Evolutionary conservation across 1,139 yeast genomes (phyloP), one percentile per base, ranked within the genome.

Genomic region (Hemisphaericaspora lyxosophila): DNA sequence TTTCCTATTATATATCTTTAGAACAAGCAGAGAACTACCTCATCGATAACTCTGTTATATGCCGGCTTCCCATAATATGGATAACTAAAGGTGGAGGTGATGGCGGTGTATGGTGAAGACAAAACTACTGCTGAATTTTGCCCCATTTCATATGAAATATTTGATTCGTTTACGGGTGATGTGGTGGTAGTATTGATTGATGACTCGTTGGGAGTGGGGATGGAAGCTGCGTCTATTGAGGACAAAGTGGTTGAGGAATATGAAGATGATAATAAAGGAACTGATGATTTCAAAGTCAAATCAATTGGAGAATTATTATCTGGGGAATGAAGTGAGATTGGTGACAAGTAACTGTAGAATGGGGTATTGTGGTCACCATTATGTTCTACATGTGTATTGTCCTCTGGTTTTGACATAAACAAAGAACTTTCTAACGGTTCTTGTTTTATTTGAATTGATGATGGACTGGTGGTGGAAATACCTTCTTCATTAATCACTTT

Each of bases 71-170:
- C 15, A 11, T 28, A 19, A 24, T 24, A n/a, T n/a, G n/a, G n/a
- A n/a, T n/a, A n/a, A n/a, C n/a, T 14, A 15, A 4, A 15, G 33
- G 26, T 26, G 36, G 30, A 4, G 30, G 30, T 15, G 11, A 16
- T 27, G 11, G 20, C 16, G 20, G 18, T 14, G 13, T 14, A 17
- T 28, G 31, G 23, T 28, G 23, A 16, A 40, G 51, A 59, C 71
- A 70, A 71, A 70, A 69, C 68, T 61, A 58, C 75, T 70, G 67
- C 76, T 62, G 75, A 68, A 70, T 67, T 69, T 69, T 70, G 75
- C 75, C 66, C 75, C 72, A 67, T 56, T 60, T 66, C 73, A 59
- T 61, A 60, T 37, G 53, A 46, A 39, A 41, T 36, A 38, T 42
- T 49, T 31, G 45, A 44, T 30, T 45, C 51, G 29, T 28, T 36